Conservation (phyloP, 805 yeast species). For the Candida ipomoeae region DNA sequence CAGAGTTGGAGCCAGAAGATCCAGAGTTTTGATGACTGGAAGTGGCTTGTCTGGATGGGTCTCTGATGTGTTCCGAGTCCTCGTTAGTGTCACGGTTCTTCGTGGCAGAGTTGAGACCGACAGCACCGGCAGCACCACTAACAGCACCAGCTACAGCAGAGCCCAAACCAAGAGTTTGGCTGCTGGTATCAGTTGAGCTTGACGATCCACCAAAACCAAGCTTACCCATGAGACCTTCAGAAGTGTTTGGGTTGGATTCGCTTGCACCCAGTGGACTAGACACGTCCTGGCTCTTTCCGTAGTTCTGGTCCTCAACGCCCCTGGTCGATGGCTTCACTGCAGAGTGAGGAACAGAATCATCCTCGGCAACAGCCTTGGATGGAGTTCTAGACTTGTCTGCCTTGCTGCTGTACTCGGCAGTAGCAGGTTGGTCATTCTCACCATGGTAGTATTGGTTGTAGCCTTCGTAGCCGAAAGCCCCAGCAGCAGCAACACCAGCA, state of each 20-base stretch:
- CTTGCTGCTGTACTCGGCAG: slow-evolving; percentile 5
- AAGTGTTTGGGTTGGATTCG: background rate
- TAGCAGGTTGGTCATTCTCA: slow-evolving; percentile 2
- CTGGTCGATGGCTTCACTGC: background rate
- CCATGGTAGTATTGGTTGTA: slow-evolving; percentile 14
- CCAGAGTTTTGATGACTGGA: slow-evolving; percentile 1
- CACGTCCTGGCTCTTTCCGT: background rate
- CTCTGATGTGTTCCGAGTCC: background rate
- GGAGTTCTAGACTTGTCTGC: background rate
- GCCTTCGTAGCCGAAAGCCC: slow-evolving; percentile 19
- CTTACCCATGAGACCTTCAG: slow-evolving; percentile 12
- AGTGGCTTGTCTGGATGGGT: background rate
- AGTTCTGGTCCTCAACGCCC: background rate
- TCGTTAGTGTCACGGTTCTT: background rate
- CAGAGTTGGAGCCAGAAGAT: background rate
- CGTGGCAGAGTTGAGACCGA: slow-evolving; percentile 9
- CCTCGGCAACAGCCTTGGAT: background rate
- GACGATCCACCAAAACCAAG: slow-evolving; percentile 6
- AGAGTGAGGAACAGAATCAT: slow-evolving; percentile 2
- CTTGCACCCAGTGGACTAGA: background rate
- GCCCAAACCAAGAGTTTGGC: slow-evolving; percentile 5
- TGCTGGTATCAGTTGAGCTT: background rate
- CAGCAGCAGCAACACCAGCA: slow-evolving; percentile 22
- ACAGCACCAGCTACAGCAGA: slow-evolving; percentile 19
- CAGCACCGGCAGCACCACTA: slow-evolving; percentile 19